Base-by-base conservation (phyloP, 1,284 basidiomycete genomes). In the Pyrrhoderma noxium region DNA sequence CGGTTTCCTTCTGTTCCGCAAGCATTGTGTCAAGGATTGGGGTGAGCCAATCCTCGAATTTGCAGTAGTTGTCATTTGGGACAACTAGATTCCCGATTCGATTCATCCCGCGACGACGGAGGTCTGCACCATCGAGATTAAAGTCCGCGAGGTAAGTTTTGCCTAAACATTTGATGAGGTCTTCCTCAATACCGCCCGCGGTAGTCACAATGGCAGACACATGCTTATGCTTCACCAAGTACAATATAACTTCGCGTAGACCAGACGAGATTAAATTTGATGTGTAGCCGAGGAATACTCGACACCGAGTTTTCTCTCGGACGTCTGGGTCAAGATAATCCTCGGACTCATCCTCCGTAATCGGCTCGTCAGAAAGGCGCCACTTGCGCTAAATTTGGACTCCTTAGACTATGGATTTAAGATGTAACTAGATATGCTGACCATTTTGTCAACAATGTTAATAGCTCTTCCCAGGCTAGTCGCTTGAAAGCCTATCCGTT, bases 1-100 rank as follows among this genome's bases (percentile, higher is more conserved):
- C 86, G 25, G 67, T 74, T 52, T 72, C 67, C 57, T 80, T 77
- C 69, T 99, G 96, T 65, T 99, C 96, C 16, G 72, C 78, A 25
- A 97, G 77, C 93, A 99, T 93, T 40, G 74, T 67, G 64, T 99
- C 89, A 39, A 99, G 77, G 53, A 98, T 93, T 1, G 96, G 96
- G 46, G 85, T 87, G 9, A 99, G 80, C 96, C 96, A 99, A 66
- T 99, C 95, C 68, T 99, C 96, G 60, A 99, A 99, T 63, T 90
- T 89, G 80, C 96, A 98, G 68, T 99, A 99, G 65, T 99, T 99
- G 62, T 97, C 93, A 65, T 99, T 99, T 11, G 96, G 96, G 1
- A 99, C 85, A 51, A 99, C 73, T 38, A 99, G 77, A 63, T 99
- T 99, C n/a, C 96, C 96, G 58, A 99, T 95, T 25, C 96, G 82